Conservation (phyloP, 2,329 filamentous ascomycete species). For the Eurotiales sp. region DNA sequence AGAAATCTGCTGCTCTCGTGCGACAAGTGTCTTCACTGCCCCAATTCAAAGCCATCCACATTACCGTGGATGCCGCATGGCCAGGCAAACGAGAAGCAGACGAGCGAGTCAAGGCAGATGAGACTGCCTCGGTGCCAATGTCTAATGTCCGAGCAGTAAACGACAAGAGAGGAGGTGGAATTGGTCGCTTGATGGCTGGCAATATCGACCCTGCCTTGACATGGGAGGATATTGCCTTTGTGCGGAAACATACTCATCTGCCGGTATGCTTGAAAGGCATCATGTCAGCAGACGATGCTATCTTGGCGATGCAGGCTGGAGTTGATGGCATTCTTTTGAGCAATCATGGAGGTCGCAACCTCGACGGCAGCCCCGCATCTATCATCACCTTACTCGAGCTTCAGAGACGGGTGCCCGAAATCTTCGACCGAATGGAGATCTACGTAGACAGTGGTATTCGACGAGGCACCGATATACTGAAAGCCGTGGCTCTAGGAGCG, state of each 20-base stretch:
- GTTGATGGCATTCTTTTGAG: constrained; percentile 54
- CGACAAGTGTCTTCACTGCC: constrained; percentile 39
- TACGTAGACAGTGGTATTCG: constrained; percentile 54
- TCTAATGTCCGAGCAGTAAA: constrained; percentile 44
- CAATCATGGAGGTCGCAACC: constrained; percentile 57
- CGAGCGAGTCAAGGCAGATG: constrained; percentile 50
- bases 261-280: constrained; percentile 58
- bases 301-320: constrained; percentile 46
- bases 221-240: constrained; percentile 55
- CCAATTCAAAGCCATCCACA: constrained; percentile 45
- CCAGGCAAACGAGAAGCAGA: constrained; percentile 56
- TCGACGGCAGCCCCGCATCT: constrained; percentile 50
- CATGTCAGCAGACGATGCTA: constrained; percentile 55
- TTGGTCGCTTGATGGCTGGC: constrained; percentile 51
- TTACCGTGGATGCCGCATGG: constrained; percentile 56
- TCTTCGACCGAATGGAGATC: constrained; percentile 49
- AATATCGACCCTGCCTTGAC: constrained; percentile 52
- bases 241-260: constrained; percentile 45
- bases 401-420: constrained; percentile 48
- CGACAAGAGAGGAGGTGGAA: constrained; percentile 52
- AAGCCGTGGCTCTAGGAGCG: constrained; percentile 52
- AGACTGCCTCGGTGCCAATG: constrained; percentile 40
- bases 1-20: constrained; percentile 48
- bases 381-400: constrained; percentile 53
- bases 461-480: constrained; percentile 54